These are phyloP conservation scores for Diaporthe sp. DNA, from an alignment of 2,329 filamentous ascomycete genomes.

Conservation along the genomic window DNA sequence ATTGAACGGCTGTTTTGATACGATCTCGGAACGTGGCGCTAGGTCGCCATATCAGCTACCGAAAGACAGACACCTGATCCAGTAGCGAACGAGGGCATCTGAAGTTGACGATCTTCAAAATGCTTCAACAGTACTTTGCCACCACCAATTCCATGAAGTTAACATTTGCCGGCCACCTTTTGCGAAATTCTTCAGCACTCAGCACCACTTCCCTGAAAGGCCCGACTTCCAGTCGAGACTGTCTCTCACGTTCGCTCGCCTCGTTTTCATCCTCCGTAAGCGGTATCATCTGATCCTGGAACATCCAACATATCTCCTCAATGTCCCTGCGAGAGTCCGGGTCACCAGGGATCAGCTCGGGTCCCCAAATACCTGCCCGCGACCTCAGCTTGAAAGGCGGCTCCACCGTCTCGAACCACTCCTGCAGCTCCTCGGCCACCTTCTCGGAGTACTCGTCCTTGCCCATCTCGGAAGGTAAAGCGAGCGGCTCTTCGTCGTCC, in stretches of 20 bases:
- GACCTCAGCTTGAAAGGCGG: slow-evolving; percentile 15
- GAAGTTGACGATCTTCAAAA: neutral
- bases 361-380: slow-evolving; percentile 9
- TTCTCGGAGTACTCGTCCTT: neutral
- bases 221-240: slow-evolving; percentile 1
- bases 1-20: neutral
- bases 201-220: slow-evolving; percentile 22
- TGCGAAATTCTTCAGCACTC: slow-evolving; percentile 3
- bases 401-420: slow-evolving; percentile 21
- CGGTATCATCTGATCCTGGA: slow-evolving; percentile 28
- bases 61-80: neutral
- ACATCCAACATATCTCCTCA: slow-evolving; percentile 28
- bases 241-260: neutral
- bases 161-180: slow-evolving; percentile 23
- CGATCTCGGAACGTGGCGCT: neutral
- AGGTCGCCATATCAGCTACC: neutral
- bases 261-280: neutral
- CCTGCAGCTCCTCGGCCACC: slow-evolving; percentile 4
- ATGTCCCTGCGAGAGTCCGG: slow-evolving; percentile 10
- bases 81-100: neutral
- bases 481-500: neutral
- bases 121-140: neutral
- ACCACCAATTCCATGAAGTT: slow-evolving; percentile 27
- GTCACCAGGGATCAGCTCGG: slow-evolving; percentile 14
- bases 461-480: neutral